Conservation (phyloP, 257 asterid species). For the Nicotiana obtusifolia region DNA sequence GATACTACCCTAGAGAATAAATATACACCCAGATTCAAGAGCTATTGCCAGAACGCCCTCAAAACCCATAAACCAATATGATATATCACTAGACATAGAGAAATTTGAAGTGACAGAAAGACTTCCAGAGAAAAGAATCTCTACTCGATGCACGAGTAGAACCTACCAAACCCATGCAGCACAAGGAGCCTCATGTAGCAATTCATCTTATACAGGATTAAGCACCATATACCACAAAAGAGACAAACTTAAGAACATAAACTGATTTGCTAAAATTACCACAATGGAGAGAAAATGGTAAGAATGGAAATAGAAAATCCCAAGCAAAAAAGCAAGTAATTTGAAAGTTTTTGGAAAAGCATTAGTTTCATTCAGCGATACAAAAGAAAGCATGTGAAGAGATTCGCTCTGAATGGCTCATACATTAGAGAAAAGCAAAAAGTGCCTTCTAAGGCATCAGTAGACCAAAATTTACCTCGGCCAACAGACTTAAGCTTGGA, state of each 20-base stretch:
- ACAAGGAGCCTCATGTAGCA: neutral
- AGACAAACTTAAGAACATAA: neutral
- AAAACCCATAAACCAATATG: neutral
- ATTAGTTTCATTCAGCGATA: neutral
- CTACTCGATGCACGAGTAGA: neutral
- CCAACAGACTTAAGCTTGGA: slow-evolving; percentile 59
- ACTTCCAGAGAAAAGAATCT: neutral
- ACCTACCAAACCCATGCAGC: neutral
- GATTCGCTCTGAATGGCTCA: neutral
- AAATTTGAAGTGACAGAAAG: neutral
- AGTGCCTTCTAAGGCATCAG: neutral
- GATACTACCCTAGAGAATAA: neutral
- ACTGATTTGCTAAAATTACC: neutral
- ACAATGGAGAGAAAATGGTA: neutral
- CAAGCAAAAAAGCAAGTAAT: neutral
- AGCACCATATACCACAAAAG: neutral
- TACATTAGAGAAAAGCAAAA: neutral
- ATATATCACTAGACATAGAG: neutral
- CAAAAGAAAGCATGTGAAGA: neutral
- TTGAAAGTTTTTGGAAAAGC: neutral
- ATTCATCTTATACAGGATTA: slow-evolving; percentile 4
- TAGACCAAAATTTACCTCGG: slow-evolving; percentile 44
- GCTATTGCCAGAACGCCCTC: neutral
- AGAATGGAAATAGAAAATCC: neutral
- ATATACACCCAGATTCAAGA: neutral